phyloP scores from a whole-genome alignment of 2,329 filamentous ascomycete genomes.

The Diaporthe sp. region DNA sequence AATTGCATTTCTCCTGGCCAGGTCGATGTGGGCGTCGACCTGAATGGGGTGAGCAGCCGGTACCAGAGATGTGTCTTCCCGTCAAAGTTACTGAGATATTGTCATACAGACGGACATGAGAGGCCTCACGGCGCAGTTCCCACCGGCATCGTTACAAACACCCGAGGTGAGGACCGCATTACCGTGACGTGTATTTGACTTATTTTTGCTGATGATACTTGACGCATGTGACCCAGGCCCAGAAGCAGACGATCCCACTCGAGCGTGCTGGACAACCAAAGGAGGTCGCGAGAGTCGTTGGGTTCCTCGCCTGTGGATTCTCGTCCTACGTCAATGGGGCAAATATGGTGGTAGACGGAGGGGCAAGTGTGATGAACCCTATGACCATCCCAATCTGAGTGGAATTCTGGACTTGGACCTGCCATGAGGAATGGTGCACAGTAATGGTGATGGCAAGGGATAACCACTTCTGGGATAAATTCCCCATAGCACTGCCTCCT shows the following conservation, averaged over 20 bases:
- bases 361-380: conserved; percentile 52
- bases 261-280: conserved; percentile 69
- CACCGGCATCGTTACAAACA: conserved; percentile 66
- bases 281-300: conserved; percentile 72
- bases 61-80: background rate
- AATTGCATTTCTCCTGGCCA: conserved; percentile 64
- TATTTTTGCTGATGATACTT: background rate
- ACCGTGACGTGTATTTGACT: background rate
- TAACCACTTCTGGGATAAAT: no score
- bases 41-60: conserved; percentile 55
- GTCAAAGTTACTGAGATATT: background rate
- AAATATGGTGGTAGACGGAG: conserved; percentile 74
- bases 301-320: conserved; percentile 74
- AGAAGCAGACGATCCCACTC: conserved; percentile 67
- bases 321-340: conserved; percentile 73
- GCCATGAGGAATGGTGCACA: background rate
- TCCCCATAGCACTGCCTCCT: no score
- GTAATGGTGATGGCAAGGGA: background rate
- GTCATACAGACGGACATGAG: conserved; percentile 59
- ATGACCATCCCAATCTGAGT: conserved; percentile 37
- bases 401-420: background rate
- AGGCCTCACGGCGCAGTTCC: conserved; percentile 66
- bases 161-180: conserved; percentile 52
- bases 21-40: conserved; percentile 55
- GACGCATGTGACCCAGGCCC: conserved; percentile 47